Percentiles rank a stretch among this genome's conserved stretches.
phyloP scores from a whole-genome alignment of 202 grass and related monocot genomes.

The Setaria italica region DNA sequence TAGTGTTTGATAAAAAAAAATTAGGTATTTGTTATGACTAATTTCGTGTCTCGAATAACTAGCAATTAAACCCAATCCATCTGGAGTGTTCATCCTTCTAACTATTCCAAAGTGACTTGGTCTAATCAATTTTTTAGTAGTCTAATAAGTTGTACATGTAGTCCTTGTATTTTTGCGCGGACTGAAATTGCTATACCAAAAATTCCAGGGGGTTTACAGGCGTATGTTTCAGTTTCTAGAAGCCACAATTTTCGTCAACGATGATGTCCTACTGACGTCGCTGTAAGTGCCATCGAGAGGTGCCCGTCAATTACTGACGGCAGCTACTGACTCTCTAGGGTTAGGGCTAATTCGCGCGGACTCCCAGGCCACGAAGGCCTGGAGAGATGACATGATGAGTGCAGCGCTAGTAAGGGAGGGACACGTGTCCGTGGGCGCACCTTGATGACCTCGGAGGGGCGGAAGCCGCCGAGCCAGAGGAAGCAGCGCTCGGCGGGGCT shows the following conservation, averaged over 20 bases:
- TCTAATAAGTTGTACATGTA: background rate
- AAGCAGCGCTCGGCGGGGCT: conserved; percentile 92
- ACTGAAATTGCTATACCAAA: background rate
- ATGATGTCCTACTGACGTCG: background rate
- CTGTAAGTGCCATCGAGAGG: background rate
- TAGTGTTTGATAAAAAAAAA: background rate
- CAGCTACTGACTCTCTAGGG: conserved; percentile 10
- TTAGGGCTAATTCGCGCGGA: background rate
- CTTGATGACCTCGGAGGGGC: conserved; percentile 96
- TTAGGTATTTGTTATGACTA: background rate
- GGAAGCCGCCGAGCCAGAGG: conserved; percentile 96
- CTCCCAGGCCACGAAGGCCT: background rate
- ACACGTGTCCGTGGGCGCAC: conserved; percentile 41
- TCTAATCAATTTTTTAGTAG: background rate
- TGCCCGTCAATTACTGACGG: background rate
- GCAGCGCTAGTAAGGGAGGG: background rate
- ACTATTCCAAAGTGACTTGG: background rate
- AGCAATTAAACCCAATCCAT: background rate
- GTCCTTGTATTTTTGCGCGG: background rate
- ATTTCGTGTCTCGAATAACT: background rate
- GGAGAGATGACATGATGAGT: no score
- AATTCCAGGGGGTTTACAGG: background rate
- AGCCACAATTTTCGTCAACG: background rate
- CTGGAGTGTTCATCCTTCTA: background rate
- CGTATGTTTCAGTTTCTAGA: background rate